Evolutionary conservation across 2,329 filamentous ascomycete genomes (phyloP).

Genomic region (Fusarium drepaniforme): DNA sequence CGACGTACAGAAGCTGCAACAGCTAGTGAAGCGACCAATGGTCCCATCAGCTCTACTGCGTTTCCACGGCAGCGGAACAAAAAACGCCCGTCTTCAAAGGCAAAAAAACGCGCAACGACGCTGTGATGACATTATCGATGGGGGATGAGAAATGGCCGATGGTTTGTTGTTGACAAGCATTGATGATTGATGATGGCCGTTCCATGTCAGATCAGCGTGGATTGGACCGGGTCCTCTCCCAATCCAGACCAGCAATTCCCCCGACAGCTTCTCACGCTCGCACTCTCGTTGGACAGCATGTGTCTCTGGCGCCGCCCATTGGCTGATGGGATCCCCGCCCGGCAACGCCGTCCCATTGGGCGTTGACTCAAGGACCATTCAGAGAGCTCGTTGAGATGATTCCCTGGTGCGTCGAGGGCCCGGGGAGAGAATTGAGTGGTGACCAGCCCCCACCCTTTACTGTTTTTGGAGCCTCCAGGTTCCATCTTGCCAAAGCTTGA

Average conservation of each 20-base stretch:
- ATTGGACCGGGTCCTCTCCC: constrained; percentile 15
- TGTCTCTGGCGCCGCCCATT: constrained; percentile 15
- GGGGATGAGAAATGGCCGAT: constrained; percentile 4
- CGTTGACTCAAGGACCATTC: constrained; percentile 14
- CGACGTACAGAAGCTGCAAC: constrained; percentile 11
- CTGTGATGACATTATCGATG: constrained; percentile 11
- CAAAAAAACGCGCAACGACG: neutral
- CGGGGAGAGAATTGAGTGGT: constrained; percentile 13
- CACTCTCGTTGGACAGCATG: constrained; percentile 27
- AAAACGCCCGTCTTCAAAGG: constrained; percentile 5
- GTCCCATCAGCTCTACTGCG: neutral
- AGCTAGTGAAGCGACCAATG: constrained; percentile 10
- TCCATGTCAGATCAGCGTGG: constrained; percentile 37
- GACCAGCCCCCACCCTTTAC: constrained; percentile 17
- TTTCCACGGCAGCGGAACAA: constrained; percentile 14
- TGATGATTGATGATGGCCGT: constrained; percentile 13
- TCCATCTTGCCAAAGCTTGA: constrained; percentile 34
- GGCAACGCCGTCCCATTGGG: constrained; percentile 29
- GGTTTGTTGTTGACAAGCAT: constrained; percentile 22
- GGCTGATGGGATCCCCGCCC: constrained; percentile 10
- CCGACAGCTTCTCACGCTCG: constrained; percentile 15
- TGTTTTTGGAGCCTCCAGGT: constrained; percentile 15
- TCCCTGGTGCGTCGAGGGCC: constrained; percentile 18
- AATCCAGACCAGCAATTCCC: constrained; percentile 15
- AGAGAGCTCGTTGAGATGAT: constrained; percentile 4